Evolutionary conservation across 331 rosid genomes (phyloP), one percentile per base, ranked within the genome.

Genomic region (Arachis monticola): DNA sequence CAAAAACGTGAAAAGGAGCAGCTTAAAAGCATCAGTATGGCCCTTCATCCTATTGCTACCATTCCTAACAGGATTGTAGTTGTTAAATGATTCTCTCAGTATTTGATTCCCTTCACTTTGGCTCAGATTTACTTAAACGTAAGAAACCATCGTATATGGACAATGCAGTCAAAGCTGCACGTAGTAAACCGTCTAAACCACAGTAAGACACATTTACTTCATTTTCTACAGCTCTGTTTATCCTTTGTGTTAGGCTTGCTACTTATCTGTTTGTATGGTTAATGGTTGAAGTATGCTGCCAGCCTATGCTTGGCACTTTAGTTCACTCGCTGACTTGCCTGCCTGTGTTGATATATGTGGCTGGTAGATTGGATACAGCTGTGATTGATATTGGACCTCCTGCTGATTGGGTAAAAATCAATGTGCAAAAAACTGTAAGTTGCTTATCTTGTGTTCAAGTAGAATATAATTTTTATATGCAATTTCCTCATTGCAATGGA

Each of bases 391-490:
- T 92, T 65, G 98, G 99, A 77, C 89, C 92, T 75, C 96, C 98
- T 44, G 99, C 99, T 6, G 98, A 95, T 77, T 95, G 99, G 99
- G 99, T 95, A 71, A 95, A 92, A 86, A 81, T 95, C 79, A 95
- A 92, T 73, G 98, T 95, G 79, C 99, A 86, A 80, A 90, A 80
- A 91, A 92, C 95, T 73, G 99, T 95, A 75, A 86, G 99, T 83
- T 75, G 69, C 63, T 41, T 42, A 38, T 35, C 58, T 58, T 74
- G 52, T 62, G 52, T 70, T 76, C 66, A 52, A 68, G 65, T 70
- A 27, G 55, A 73, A 68, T 67, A 51, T 44, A 31, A 78, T 22
- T 13, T 79, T 17, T 77, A 13, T 80, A 12, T 55, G 22, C 48
- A 12, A 42, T 38, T 64, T 68, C 65, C 35, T 73, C 31, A 27